Evolutionary conservation across 768 basidiomycete genomes (phyloP).

Genomic region (Suillus occidentalis): DNA sequence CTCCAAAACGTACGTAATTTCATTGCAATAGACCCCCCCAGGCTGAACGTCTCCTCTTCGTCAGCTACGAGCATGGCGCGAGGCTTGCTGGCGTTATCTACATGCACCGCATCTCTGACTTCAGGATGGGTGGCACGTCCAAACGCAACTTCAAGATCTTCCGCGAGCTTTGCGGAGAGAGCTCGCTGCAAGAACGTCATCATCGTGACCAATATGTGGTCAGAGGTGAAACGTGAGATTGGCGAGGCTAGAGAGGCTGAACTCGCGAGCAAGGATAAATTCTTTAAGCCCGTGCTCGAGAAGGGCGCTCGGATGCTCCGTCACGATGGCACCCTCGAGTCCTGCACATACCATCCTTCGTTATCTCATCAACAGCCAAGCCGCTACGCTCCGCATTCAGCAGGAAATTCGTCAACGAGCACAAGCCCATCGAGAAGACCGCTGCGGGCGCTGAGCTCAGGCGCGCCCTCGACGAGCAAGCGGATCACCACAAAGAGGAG

Average conservation of each 20-base stretch:
- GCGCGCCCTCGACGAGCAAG: conserved; percentile 48
- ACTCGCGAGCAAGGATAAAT: conserved; percentile 40
- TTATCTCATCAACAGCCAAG: conserved; percentile 39
- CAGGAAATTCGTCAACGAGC: conserved; percentile 54
- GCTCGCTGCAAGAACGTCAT: conserved; percentile 48
- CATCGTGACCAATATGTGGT: conserved; percentile 59
- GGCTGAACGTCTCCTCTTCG: background rate
- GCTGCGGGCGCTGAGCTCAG: conserved; percentile 53
- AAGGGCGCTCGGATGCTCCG: conserved; percentile 48
- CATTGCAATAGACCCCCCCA: too few species aligned
- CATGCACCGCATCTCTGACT: conserved; percentile 54
- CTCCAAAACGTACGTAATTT: conserved; percentile 10
- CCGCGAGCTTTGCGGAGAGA: conserved; percentile 51
- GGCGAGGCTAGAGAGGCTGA: conserved; percentile 47
- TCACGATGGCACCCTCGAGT: conserved; percentile 40
- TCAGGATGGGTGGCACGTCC: conserved; percentile 51
- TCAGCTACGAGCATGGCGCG: conserved; percentile 34
- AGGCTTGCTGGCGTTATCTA: conserved; percentile 55
- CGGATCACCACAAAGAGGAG: conserved; percentile 47
- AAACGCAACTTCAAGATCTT: conserved; percentile 53
- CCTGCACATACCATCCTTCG: conserved; percentile 44
- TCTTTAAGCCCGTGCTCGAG: conserved; percentile 53
- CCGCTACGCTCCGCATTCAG: conserved; percentile 52
- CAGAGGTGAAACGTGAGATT: conserved; percentile 36
- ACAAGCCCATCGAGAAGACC: conserved; percentile 49